phyloP scores from a whole-genome alignment of 805 yeast genomes.

The Hanseniaspora clermontiae region DNA sequence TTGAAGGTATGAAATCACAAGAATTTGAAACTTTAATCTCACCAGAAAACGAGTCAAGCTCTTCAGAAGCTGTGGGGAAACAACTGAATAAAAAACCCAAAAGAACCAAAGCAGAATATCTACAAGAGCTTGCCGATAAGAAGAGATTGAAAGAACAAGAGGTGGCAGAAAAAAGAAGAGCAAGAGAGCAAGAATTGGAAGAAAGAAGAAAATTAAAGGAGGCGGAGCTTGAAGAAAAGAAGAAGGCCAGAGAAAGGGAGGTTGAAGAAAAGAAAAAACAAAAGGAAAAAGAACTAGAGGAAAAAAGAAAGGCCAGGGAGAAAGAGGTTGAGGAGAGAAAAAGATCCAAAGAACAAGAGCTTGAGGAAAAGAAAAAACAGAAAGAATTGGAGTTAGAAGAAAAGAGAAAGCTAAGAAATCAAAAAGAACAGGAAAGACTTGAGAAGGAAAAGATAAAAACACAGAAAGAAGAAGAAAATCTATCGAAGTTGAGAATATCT shows the following conservation, averaged over 20 bases:
- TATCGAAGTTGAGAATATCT: slow-evolving; percentile 26
- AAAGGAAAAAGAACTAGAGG: slow-evolving; percentile 11
- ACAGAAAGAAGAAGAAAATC: slow-evolving; percentile 22
- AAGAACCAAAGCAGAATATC: slow-evolving; percentile 17
- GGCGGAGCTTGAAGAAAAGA: neutral
- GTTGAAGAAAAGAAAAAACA: slow-evolving; percentile 14
- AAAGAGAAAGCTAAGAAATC: neutral
- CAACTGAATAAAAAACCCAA: slow-evolving; percentile 18
- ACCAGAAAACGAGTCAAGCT: too few relatives aligned
- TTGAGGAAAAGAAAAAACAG: slow-evolving; percentile 11
- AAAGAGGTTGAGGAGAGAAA: neutral
- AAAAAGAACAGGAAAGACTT: slow-evolving; percentile 23
- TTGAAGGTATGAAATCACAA: too few relatives aligned
- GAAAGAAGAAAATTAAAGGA: slow-evolving; percentile 3
- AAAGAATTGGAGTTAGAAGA: slow-evolving; percentile 19
- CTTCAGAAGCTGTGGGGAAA: slow-evolving; percentile 15
- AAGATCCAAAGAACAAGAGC: slow-evolving; percentile 16
- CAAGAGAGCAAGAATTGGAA: slow-evolving; percentile 18
- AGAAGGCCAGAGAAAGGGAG: slow-evolving; percentile 15
- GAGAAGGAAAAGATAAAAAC: slow-evolving; percentile 13
- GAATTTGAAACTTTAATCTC: too few relatives aligned
- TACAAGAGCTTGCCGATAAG: slow-evolving; percentile 16
- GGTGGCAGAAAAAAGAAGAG: slow-evolving; percentile 20
- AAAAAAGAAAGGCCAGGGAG: slow-evolving; percentile 19
- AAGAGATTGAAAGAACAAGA: slow-evolving; percentile 17